These are phyloP conservation scores for Letharia lupina DNA, from an alignment of 495 filamentous ascomycete genomes.

Conservation along the genomic window DNA sequence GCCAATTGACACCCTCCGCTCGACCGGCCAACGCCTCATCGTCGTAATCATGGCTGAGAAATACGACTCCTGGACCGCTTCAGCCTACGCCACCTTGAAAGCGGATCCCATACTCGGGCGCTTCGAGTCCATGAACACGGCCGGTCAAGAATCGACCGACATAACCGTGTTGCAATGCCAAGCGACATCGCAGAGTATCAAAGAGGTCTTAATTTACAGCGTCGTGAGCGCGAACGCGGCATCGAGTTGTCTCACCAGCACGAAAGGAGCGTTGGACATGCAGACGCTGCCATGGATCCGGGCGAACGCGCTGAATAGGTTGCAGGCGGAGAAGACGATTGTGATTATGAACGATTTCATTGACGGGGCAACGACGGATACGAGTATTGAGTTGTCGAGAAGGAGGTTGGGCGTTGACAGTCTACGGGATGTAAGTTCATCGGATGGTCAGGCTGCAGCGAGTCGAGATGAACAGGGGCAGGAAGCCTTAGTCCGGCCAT, in stretches of 20 bases:
- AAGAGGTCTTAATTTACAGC: constrained; percentile 39
- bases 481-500: no score
- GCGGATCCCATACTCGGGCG: constrained; percentile 40
- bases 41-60: constrained; percentile 37
- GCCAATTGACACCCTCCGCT: constrained; percentile 37
- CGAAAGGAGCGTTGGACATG: neutral
- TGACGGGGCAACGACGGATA: constrained; percentile 45
- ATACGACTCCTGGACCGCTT: constrained; percentile 44
- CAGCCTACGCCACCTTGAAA: constrained; percentile 42
- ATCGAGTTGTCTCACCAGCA: neutral
- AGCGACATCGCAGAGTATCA: constrained; percentile 45
- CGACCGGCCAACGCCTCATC: constrained; percentile 40
- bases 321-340: constrained; percentile 34
- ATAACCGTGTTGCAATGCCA: constrained; percentile 48
- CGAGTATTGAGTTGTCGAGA: constrained; percentile 37
- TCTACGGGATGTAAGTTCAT: neutral
- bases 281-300: constrained; percentile 1
- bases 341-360: constrained; percentile 50
- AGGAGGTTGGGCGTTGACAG: constrained; percentile 27
- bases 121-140: constrained; percentile 33
- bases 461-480: no score
- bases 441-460: no score
- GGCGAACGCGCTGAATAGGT: constrained; percentile 32
- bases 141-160: constrained; percentile 32
- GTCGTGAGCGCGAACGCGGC: constrained; percentile 34